Evolutionary conservation across 768 basidiomycete species (phyloP).

Genomic region (Tylopilus subfusipes): DNA sequence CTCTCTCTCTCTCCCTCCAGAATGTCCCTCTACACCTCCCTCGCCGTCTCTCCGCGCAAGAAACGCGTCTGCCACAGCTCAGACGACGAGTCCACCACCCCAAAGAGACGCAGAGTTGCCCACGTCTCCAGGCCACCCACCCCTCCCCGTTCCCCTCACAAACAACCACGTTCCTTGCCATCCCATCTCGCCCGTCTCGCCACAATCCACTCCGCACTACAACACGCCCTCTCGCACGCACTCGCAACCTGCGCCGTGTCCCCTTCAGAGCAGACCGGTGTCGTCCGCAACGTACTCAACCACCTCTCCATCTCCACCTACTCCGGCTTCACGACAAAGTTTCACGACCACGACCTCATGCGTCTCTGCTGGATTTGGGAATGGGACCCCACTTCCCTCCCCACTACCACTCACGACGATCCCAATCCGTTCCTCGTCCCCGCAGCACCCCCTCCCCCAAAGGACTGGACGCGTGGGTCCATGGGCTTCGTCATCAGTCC

Average conservation of each 20-base stretch:
- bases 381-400: slow-evolving; percentile 60
- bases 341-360: slow-evolving; percentile 65
- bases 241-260: slow-evolving; percentile 80
- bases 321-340: slow-evolving; percentile 58
- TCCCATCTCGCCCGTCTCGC: slow-evolving; percentile 57
- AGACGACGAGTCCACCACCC: slow-evolving; percentile 51
- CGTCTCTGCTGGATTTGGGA: slow-evolving; percentile 89
- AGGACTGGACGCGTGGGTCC: slow-evolving; percentile 75
- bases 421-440: slow-evolving; percentile 71
- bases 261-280: slow-evolving; percentile 70
- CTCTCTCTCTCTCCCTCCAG: not conserved
- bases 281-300: slow-evolving; percentile 75
- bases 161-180: slow-evolving; percentile 41
- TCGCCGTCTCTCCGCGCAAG: slow-evolving; percentile 67
- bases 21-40: slow-evolving; percentile 30
- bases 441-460: slow-evolving; percentile 35
- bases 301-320: slow-evolving; percentile 70
- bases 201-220: slow-evolving; percentile 63
- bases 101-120: slow-evolving; percentile 64
- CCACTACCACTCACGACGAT: slow-evolving; percentile 42
- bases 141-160: slow-evolving; percentile 45
- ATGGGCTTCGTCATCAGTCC: slow-evolving; percentile 77
- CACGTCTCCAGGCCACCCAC: slow-evolving; percentile 53
- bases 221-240: slow-evolving; percentile 81
- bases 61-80: slow-evolving; percentile 53